Evolutionary conservation across 345 rosid species (phyloP), one percentile per base, ranked within the genome.

Genomic region (Eucalyptus polybractea): DNA sequence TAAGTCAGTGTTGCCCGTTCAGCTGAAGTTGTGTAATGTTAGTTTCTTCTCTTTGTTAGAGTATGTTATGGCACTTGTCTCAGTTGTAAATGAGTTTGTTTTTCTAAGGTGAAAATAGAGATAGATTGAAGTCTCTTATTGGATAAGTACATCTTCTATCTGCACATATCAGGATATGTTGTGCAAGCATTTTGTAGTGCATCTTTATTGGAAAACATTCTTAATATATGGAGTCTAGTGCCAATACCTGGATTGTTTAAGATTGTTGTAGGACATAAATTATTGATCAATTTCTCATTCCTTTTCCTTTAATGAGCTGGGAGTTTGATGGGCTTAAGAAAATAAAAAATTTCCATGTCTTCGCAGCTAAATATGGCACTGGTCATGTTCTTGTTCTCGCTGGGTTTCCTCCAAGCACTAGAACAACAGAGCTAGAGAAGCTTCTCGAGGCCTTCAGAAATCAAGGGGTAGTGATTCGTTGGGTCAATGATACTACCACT

Each of bases 401-500:
- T 87, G 95, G 88, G 88, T 96, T 98, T 92, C 94, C 96, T 47
- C 96, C 99, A 80, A 94, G 92, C 89, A 96, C 95, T 87, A 95
- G 93, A 94, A 95, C 99, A 44, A 94, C 89, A 50, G 98, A 97
- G 87, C 95, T 98, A 86, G 99, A 98, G 92, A 98, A 92, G 91
- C 93, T 95, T 87, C 93, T 95, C 86, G 93, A 90, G 85, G 96
- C 93, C 90, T 96, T 93, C 72, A 95, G 88, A 89, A 97, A 92
- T 87, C 90, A 76, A 56, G 96, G 94, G 89, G 88, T 97, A 89
- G 92, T 92, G 88, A 95, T 98, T 93, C 97, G 96, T 89, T 98
- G 99, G 99, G 95, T 97, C 87, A 95, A 95, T 93, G 98, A 98
- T 90, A 97, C 97, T 88, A 89, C 93, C 25, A 99, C 99, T 19